A percentile compares a stretch with the other conserved stretches of the same genome.
Evolutionary conservation across 257 asterid genomes (phyloP).

Genomic region (Parsonsia alboflavescens): DNA sequence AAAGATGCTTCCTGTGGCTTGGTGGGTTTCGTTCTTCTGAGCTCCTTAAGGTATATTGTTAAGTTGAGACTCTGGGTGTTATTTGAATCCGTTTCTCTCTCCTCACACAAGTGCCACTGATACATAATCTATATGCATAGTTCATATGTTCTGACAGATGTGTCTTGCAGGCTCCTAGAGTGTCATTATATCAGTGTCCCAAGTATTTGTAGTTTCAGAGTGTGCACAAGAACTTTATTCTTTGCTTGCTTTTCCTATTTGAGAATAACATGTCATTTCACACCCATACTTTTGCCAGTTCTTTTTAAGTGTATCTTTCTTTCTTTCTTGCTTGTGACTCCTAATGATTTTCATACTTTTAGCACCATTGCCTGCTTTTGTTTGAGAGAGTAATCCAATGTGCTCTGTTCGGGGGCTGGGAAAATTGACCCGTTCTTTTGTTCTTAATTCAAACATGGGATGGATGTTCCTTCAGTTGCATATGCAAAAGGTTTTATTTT

Average conservation of each 20-base stretch:
- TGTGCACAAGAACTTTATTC: neutral
- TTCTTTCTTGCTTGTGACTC: neutral
- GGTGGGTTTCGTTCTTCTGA: conserved; percentile 98
- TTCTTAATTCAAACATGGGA: neutral
- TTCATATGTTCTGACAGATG: neutral
- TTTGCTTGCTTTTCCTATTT: neutral
- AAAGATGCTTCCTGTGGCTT: conserved; percentile 94
- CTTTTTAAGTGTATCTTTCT: neutral
- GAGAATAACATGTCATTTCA: neutral
- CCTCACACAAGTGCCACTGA: neutral
- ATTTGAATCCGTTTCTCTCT: neutral
- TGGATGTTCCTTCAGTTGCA: neutral
- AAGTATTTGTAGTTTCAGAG: neutral
- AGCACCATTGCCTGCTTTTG: neutral
- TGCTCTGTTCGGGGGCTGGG: neutral
- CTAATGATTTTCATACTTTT: neutral
- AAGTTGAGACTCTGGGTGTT: neutral
- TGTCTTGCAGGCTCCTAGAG: neutral
- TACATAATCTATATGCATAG: neutral
- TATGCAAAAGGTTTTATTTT: neutral
- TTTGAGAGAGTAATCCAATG: neutral
- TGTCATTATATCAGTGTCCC: neutral
- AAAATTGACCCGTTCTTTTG: neutral
- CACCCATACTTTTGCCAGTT: neutral
- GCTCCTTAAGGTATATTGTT: conserved; percentile 60